Evolutionary conservation across 495 filamentous ascomycete species (phyloP).

Genomic region (Hypoxylon rickii): DNA sequence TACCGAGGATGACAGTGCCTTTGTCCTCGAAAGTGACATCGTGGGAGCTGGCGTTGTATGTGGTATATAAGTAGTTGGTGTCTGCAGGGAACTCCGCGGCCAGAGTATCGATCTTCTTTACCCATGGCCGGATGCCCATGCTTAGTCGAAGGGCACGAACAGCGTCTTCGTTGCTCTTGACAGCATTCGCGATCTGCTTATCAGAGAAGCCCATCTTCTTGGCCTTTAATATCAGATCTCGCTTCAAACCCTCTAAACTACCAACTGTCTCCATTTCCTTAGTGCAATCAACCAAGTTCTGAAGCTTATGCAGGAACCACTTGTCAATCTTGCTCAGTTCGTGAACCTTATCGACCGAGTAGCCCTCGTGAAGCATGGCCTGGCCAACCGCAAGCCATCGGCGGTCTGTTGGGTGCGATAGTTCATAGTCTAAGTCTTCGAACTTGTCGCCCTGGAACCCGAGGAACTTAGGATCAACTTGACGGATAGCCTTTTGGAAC

Average conservation of each 20-base stretch:
- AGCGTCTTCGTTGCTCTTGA: conserved; percentile 83
- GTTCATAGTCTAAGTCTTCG: conserved; percentile 85
- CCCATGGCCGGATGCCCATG: conserved; percentile 85
- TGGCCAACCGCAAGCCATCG: conserved; percentile 97
- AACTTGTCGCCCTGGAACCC: conserved; percentile 97
- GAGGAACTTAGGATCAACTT: conserved; percentile 88
- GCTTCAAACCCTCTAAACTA: conserved; percentile 81
- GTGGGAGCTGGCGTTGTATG: conserved; percentile 95
- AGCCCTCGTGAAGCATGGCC: conserved; percentile 95
- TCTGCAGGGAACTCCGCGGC: conserved; percentile 97
- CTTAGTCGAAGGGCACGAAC: conserved; percentile 83
- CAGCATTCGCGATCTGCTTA: conserved; percentile 87
- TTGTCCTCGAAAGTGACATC: conserved; percentile 96
- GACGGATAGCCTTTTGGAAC: conserved; percentile 97
- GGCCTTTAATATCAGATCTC: conserved; percentile 82
- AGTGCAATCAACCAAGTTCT: conserved; percentile 91
- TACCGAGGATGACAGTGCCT: conserved; percentile 85
- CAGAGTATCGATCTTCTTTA: conserved; percentile 97
- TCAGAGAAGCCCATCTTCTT: conserved; percentile 99
- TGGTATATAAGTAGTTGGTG: conserved; percentile 97
- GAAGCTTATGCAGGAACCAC: conserved; percentile 97
- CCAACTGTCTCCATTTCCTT: conserved; percentile 86
- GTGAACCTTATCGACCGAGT: conserved; percentile 86
- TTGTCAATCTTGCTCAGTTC: conserved; percentile 95
- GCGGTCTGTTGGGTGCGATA: conserved; percentile 90